Evolutionary conservation across 139 green algal genomes (phyloP), one percentile per base, ranked within the genome.

Genomic region (Picocystis salinarum): DNA sequence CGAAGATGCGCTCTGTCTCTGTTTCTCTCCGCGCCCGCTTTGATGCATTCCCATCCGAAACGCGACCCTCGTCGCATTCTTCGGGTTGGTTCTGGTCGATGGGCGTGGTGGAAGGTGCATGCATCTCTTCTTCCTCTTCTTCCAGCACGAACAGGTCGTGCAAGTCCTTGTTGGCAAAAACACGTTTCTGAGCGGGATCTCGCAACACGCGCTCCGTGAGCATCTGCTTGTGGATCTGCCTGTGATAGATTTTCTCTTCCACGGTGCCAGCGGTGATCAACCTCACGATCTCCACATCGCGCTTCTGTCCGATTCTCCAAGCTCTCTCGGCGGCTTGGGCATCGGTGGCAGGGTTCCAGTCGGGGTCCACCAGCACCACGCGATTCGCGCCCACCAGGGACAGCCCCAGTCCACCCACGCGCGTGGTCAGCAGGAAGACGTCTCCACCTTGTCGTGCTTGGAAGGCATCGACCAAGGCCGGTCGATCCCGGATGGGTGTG

Each of bases 261-360:
- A 98, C 93, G 25, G 88, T 94, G 28, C 88, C 88, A 13, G 58
- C 66, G 23, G 77, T 93, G 59, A 98, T 85, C 11, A 91, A 59
- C 22, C 88, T 70, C 67, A 94, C 96, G 15, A 98, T 66, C 3
- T 59, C 34, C 10, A 92, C 73, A n/a, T 85, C 65, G 3, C 70
- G 67, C 37, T 49, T 69, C 75, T 98, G 88, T 0, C 88, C 88
- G 23, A 98, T 91, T 40, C 88, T 70, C 85, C 85, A 98, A 17
- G 88, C 81, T 4, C 88, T 66, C 71, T 98, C 88, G 15, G 82
- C 59, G 6, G 87, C 88, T 55, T 89, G 79, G 25, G 77, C 63
- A 53, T 92, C 82, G 9, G 77, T 92, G 25, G 67, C 70, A 0
- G 85, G 87, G 63, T 97, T 96, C 88, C 88, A 98, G 66, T 98